Base-by-base conservation (phyloP, 371 early-diverging fungal genomes). In the Sporodiniella umbellata region DNA sequence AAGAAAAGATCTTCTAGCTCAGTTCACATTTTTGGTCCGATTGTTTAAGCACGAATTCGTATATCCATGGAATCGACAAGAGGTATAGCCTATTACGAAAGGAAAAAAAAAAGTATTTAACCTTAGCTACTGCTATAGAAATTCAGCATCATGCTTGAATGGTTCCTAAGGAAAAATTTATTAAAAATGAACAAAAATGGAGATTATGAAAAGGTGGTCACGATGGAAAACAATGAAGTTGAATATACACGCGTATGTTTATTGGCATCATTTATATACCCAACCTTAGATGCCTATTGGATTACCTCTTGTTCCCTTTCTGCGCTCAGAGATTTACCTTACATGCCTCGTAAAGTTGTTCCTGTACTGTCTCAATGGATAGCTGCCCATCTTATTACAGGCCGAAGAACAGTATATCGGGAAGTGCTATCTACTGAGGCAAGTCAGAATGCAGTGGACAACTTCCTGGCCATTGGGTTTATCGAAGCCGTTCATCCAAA, bases 281-380 rank as follows among this genome's bases (percentile, higher is more conserved):
- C 78, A 0, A 73, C 68, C 0, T 40, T 77, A 19, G 78, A 77
- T 50, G 76, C 76, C 8, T 73, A 73, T 33, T 77, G 78, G 78
- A 71, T 77, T 25, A 73, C 78, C 0, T 69, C 74, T 0, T 77
- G 78, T 31, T 77, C 78, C 0, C 54, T 77, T 17, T 77, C 78
- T 1, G 78, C 74, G 1, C 47, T 77, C 8, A 69, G 70, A n/a
- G 72, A 73, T 45, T 51, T 77, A 21, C 74, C 70, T 12, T 77
- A 53, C 35, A 68, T 77, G 62, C 78, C 78, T 12, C 78, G 74
- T 8, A 77, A 77, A 25, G 66, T 66, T 21, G 72, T 73, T 1
- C 78, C 78, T 46, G 56, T 73, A 3, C 56, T 77, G 11, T 60
- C 72, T 0, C 78, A 77, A 42, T 77, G 78, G 78, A 77, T 77